Percentiles rank a stretch among this genome's conserved stretches.
Conservation (phyloP, 2,329 filamentous ascomycete species). For the Alternaria sp. region DNA sequence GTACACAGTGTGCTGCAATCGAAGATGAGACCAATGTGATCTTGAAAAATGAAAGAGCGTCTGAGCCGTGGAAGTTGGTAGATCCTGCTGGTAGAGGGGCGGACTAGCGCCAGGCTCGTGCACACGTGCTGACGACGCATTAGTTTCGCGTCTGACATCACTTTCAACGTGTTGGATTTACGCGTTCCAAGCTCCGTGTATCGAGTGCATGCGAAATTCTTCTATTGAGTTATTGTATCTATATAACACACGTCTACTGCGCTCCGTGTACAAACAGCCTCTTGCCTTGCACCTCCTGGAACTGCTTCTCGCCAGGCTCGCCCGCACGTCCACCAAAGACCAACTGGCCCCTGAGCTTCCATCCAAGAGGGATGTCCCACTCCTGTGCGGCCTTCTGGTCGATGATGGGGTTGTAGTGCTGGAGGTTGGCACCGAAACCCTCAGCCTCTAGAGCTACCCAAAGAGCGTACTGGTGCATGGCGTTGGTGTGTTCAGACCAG, state of each 20-base stretch:
- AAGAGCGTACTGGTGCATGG: slow-evolving; percentile 81
- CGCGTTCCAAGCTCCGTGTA: not conserved
- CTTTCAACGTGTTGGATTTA: not conserved
- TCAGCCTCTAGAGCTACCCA: slow-evolving; percentile 87
- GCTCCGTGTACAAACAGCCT: slow-evolving; percentile 60
- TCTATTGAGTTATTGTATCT: not conserved
- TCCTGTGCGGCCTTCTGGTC: slow-evolving; percentile 73
- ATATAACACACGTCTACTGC: slow-evolving; percentile 18
- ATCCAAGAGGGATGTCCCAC: slow-evolving; percentile 75
- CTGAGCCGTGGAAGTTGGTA: not conserved
- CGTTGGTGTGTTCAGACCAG: slow-evolving; percentile 80
- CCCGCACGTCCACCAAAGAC: slow-evolving; percentile 75
- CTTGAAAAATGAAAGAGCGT: not conserved
- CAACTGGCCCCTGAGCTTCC: slow-evolving; percentile 82
- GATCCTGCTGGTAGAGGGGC: not conserved
- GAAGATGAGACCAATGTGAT: not conserved
- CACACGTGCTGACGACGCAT: not conserved
- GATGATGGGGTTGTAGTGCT: slow-evolving; percentile 92
- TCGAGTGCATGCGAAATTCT: not conserved
- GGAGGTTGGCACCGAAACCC: slow-evolving; percentile 85
- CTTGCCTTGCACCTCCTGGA: slow-evolving; percentile 68
- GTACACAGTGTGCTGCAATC: not conserved
- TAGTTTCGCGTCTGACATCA: not conserved
- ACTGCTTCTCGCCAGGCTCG: slow-evolving; percentile 69
- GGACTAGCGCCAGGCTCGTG: not conserved